phyloP scores from a whole-genome alignment of 2,329 filamentous ascomycete species.

The Pseudopyrenochaeta lycopersici region DNA sequence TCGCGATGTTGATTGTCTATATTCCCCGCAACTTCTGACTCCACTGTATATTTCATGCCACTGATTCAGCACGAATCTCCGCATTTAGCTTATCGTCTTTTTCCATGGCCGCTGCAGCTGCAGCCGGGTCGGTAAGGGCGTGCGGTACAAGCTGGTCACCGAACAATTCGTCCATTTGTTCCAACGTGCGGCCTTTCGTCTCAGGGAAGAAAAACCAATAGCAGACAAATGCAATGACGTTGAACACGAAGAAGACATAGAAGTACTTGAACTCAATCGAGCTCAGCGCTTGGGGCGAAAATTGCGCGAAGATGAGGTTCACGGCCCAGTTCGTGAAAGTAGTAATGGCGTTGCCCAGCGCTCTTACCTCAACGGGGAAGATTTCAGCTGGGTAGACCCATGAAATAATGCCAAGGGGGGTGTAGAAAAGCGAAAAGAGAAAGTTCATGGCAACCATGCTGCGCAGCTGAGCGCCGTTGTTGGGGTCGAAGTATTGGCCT shows the following conservation, averaged over 20 bases:
- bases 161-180: conserved; percentile 30
- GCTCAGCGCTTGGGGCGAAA: conserved; percentile 44
- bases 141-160: conserved; percentile 8
- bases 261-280: conserved; percentile 47
- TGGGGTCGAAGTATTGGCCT: conserved; percentile 47
- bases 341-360: conserved; percentile 26
- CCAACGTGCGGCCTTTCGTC: conserved; percentile 30
- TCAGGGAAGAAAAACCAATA: conserved; percentile 29
- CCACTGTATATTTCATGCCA: no score
- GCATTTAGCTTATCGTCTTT: no score
- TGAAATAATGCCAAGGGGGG: conserved; percentile 37
- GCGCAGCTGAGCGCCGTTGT: conserved; percentile 50
- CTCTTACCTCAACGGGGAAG: conserved; percentile 37
- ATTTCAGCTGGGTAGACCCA: conserved; percentile 42
- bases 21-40: no score
- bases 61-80: no score
- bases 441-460: conserved; percentile 60
- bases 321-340: conserved; percentile 10
- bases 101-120: no score
- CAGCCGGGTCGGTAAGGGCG: no score
- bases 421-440: conserved; percentile 56
- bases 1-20: no score
- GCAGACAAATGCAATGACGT: conserved; percentile 12
- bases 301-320: conserved; percentile 51
- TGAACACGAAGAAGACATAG: conserved; percentile 47